A percentile compares a stretch with the other conserved stretches of the same genome.
phyloP scores from a whole-genome alignment of 352 stramenopile genomes.

The Phytophthora litchii region DNA sequence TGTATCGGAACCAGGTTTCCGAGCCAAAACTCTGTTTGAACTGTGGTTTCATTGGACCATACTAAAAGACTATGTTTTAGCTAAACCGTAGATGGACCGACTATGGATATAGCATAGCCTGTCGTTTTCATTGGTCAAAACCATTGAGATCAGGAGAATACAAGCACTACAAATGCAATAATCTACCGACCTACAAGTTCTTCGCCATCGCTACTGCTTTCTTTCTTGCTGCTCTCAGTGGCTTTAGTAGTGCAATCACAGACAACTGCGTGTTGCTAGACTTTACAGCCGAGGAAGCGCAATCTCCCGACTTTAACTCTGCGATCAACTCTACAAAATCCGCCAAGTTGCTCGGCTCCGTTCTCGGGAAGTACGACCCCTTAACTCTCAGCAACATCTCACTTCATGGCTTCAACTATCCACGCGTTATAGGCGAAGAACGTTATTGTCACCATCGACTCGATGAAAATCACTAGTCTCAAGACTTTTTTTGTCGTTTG shows the following conservation, averaged over 20 bases:
- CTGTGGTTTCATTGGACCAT: no score
- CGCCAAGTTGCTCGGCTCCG: slow-evolving; percentile 22
- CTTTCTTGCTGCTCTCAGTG: slow-evolving; percentile 4
- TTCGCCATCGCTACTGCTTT: slow-evolving; percentile 1
- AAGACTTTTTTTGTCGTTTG: no score
- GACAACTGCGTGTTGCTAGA: slow-evolving; percentile 43
- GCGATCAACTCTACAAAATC: slow-evolving; percentile 24
- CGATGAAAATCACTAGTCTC: slow-evolving; percentile 48
- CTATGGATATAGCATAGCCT: no score
- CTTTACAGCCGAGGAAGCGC: slow-evolving; percentile 41
- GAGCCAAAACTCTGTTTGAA: no score
- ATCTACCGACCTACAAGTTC: no score
- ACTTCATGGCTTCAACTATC: slow-evolving; percentile 41
- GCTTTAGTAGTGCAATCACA: not conserved
- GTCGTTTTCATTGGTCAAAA: no score
- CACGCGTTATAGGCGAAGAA: slow-evolving; percentile 31
- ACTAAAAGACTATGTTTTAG: no score
- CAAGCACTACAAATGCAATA: no score
- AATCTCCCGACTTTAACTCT: slow-evolving; percentile 50
- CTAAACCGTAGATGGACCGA: no score
- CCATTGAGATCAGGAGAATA: no score
- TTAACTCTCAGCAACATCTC: slow-evolving; percentile 38
- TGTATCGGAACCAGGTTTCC: no score
- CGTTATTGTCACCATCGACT: slow-evolving; percentile 35
- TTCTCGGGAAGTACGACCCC: slow-evolving; percentile 39